These are phyloP conservation scores for Fusarium devonianum DNA, from an alignment of 2,329 filamentous ascomycete genomes.

Conservation along the genomic window DNA sequence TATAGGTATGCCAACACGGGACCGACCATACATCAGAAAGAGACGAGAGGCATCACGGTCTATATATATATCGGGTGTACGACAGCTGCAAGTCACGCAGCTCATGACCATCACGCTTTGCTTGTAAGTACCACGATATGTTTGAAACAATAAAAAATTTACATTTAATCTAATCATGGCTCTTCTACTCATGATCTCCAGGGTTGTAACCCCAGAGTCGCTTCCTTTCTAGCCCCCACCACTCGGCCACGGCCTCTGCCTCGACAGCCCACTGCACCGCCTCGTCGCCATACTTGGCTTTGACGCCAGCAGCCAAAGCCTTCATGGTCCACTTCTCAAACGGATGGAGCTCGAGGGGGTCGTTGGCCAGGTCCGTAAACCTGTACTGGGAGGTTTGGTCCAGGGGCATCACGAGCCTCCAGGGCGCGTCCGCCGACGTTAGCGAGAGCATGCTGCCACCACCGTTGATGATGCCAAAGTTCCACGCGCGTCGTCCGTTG, in stretches of 20 bases:
- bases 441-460: slow-evolving; percentile 46
- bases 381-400: slow-evolving; percentile 44
- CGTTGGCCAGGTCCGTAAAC: slow-evolving; percentile 44
- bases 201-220: slow-evolving; percentile 35
- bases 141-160: background rate
- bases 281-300: slow-evolving; percentile 25
- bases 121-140: no score
- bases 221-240: slow-evolving; percentile 37
- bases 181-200: background rate
- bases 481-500: slow-evolving; percentile 44
- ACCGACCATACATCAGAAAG: no score
- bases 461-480: slow-evolving; percentile 47
- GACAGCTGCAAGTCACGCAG: no score
- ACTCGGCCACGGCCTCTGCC: slow-evolving; percentile 32
- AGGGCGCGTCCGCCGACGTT: slow-evolving; percentile 43
- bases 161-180: background rate
- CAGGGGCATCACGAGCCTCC: slow-evolving; percentile 45
- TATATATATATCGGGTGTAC: no score
- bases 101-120: no score
- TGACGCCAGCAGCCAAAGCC: slow-evolving; percentile 32
- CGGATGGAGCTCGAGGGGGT: slow-evolving; percentile 41
- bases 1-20: no score
- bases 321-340: slow-evolving; percentile 41
- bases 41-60: no score
- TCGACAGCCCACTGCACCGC: slow-evolving; percentile 42